Base-by-base conservation (phyloP, 495 filamentous ascomycete genomes). In the Astrothelium subdiscretum region DNA sequence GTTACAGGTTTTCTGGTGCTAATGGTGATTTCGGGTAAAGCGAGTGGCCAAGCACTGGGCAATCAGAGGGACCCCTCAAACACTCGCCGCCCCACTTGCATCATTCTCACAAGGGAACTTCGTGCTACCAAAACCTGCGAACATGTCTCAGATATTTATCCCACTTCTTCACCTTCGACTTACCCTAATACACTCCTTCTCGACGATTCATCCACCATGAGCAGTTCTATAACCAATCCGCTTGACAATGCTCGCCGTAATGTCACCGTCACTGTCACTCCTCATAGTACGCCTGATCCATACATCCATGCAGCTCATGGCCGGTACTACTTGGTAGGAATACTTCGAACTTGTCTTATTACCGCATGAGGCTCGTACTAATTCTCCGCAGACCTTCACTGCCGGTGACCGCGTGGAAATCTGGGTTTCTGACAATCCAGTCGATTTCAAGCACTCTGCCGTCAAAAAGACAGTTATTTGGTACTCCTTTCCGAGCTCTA, bases 381-480 rank as follows among this genome's bases (percentile, higher is more conserved):
- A 58, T 24, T 58, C 24, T 31, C 18, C 24, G 29, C 20, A 71
- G 64, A 73, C 71, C 8, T 74, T 67, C 60, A 74, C 72, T 43
- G 60, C 64, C 38, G 71, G 71, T 38, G 57, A 66, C 48, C 61
- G 68, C 1, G 60, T 74, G 54, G 68, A 71, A 29, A 70, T 74
- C 59, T 74, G 72, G 72, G 58, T 61, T 31, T 62, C 71, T 1
- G 57, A 61, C 31, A 60, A 58, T 3, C 59, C 73, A 10, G 61
- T 67, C 15, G 59, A 67, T 32, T 69, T 74, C 35, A 61, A 70
- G 40, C 59, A 68, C 31, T 43, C 48, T 26, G 59, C 35, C 15
- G 31, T 40, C 31, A 62, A 38, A 13, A 68, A 68, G 59, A 64
- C 61, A 35, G 64, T 62, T 24, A 61, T 73, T 22, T 73, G 66